A percentile compares a stretch with the other conserved stretches of the same genome.
Conservation (phyloP, 768 basidiomycete genomes). For the Hortiboletus flavorubellus region DNA sequence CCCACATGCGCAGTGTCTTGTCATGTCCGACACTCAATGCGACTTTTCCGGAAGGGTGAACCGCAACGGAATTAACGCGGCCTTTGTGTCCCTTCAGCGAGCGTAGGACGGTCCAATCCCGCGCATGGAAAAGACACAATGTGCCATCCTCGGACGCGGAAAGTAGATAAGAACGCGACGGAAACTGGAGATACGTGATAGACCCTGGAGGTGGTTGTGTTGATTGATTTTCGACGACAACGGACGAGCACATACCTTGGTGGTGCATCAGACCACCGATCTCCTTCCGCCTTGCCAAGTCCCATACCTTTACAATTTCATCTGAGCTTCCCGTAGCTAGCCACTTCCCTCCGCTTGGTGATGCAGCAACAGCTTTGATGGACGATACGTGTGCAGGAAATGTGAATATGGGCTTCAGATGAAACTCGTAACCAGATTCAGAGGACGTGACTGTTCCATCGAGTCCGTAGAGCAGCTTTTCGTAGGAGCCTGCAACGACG, state of each 20-base stretch:
- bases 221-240: background rate
- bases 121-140: constrained; percentile 83
- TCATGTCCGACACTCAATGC: constrained; percentile 91
- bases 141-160: constrained; percentile 93
- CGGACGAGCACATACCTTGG: constrained; percentile 55
- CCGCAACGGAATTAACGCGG: constrained; percentile 82
- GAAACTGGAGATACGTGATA: constrained; percentile 84
- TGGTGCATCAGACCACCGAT: constrained; percentile 95
- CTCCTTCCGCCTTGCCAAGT: constrained; percentile 86
- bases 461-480: constrained; percentile 91
- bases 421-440: constrained; percentile 32
- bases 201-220: constrained; percentile 55
- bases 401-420: constrained; percentile 81
- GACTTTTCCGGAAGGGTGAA: constrained; percentile 91
- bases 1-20: constrained; percentile 93
- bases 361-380: constrained; percentile 86
- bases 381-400: constrained; percentile 96
- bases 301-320: constrained; percentile 97
- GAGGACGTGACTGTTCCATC: constrained; percentile 52
- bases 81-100: constrained; percentile 91
- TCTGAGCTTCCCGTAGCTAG: constrained; percentile 94
- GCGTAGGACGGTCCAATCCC: constrained; percentile 92
- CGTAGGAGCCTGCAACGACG: constrained; percentile 90
- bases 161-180: constrained; percentile 84
- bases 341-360: constrained; percentile 92